Evolutionary conservation across 139 green algal genomes (phyloP), one percentile per base, ranked within the genome.

Genomic region (Haematococcus lacustris): DNA sequence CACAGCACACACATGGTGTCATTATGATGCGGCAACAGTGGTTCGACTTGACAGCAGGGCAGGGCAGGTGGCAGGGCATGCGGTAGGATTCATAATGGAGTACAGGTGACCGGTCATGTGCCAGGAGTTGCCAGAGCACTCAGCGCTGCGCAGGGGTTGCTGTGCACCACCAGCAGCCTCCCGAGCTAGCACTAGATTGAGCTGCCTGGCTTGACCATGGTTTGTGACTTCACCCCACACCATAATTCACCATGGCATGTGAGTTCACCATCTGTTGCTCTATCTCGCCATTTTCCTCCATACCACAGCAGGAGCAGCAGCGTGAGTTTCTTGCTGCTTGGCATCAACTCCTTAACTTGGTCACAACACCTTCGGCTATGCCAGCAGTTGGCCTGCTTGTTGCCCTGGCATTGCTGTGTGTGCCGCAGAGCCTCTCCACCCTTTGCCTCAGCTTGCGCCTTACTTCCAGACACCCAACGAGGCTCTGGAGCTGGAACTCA

Each of bases 1-100:
- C 62, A 68, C 62, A 68, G 6, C 4, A 68, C 34, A 68, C 59
- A 32, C 62, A 68, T 40, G 62, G 62, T 43, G 62, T 33, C 34
- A 68, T 39, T 26, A 33, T 43, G 62, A 47, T 17, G 41, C 32
- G 34, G 32, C 25, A 7, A 68, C 4, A 64, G 21, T 35, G 53
- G 33, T 64, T 34, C 4, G 4, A 64, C 9, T 21, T 9, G 53
- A 32, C 13, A 64, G 53, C 47, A 28, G 47, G 13, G n/a, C n/a
- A n/a, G n/a, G n/a, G n/a, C n/a, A n/a, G n/a, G n/a, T n/a, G n/a
- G n/a, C n/a, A n/a, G n/a, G n/a, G n/a, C n/a, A n/a, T n/a, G n/a
- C n/a, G n/a, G n/a, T n/a, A n/a, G n/a, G n/a, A n/a, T n/a, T n/a
- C n/a, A n/a, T n/a, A n/a, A n/a, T n/a, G n/a, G n/a, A n/a, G n/a